These are phyloP conservation scores for Keithomyces neogunnii DNA, from an alignment of 2,329 filamentous ascomycete species.

Conservation along the genomic window DNA sequence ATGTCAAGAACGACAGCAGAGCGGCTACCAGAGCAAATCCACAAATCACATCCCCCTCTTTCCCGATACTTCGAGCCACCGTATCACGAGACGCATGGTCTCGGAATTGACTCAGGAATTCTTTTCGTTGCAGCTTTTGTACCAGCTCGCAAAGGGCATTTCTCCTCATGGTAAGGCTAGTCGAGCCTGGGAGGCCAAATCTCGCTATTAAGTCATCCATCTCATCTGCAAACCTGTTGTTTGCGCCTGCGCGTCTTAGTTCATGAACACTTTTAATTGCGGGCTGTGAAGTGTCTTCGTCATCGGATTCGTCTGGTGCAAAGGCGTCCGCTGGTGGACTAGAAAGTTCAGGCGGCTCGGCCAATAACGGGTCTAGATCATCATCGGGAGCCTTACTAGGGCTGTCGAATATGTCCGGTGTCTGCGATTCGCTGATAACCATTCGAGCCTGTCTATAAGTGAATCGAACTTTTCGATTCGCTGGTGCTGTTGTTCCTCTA, in stretches of 20 bases:
- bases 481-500: slow-evolving; percentile 14
- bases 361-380: slow-evolving; percentile 12
- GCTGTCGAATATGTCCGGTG: slow-evolving; percentile 14
- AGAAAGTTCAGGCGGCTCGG: slow-evolving; percentile 14
- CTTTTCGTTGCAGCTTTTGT: slow-evolving; percentile 50
- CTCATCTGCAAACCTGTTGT: slow-evolving; percentile 57
- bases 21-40: slow-evolving; percentile 57
- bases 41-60: slow-evolving; percentile 51
- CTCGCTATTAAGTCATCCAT: slow-evolving; percentile 56
- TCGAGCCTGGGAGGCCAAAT: slow-evolving; percentile 41
- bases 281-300: slow-evolving; percentile 33
- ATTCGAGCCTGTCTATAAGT: slow-evolving; percentile 27
- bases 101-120: slow-evolving; percentile 61
- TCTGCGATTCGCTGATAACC: slow-evolving; percentile 18
- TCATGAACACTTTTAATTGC: slow-evolving; percentile 58
- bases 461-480: slow-evolving; percentile 23
- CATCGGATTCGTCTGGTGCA: slow-evolving; percentile 24
- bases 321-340: slow-evolving; percentile 14
- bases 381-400: slow-evolving; percentile 5
- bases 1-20: slow-evolving; percentile 53
- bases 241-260: slow-evolving; percentile 55
- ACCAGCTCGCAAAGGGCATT: slow-evolving; percentile 52
- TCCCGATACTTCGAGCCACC: slow-evolving; percentile 53
- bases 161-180: slow-evolving; percentile 43
- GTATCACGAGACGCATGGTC: slow-evolving; percentile 64